Conservation (phyloP, 2,329 filamentous ascomycete genomes). For the Ceratocystis albifundus region DNA sequence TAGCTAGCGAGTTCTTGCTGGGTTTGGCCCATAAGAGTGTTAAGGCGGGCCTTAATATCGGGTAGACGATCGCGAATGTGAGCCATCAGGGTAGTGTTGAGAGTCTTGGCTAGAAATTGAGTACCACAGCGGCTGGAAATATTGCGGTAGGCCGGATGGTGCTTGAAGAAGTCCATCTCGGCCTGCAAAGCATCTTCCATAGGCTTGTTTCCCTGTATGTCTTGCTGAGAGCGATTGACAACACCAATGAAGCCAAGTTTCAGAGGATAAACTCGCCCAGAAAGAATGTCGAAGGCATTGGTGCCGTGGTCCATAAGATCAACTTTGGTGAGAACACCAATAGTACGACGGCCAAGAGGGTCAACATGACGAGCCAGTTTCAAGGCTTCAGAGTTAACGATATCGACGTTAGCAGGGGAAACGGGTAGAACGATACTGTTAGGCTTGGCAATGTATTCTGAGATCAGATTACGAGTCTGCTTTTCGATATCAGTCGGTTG, state of each 20-base stretch:
- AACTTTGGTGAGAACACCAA: constrained; percentile 92
- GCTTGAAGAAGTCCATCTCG: constrained; percentile 90
- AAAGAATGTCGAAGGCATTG: constrained; percentile 94
- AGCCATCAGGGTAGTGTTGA: constrained; percentile 89
- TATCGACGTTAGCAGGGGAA: constrained; percentile 92
- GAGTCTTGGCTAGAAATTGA: constrained; percentile 82
- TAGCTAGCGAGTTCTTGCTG: constrained; percentile 97
- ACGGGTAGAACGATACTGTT: constrained; percentile 97
- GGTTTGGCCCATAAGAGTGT: constrained; percentile 98
- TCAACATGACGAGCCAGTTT: constrained; percentile 97
- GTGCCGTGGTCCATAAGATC: constrained; percentile 99
- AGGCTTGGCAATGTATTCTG: constrained; percentile 96
- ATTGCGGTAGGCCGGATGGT: constrained; percentile 93
- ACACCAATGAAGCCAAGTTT: constrained; percentile 97
- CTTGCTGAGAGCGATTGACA: constrained; percentile 94
- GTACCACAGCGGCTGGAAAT: constrained; percentile 91
- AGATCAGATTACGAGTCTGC: constrained; percentile 89
- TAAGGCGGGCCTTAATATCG: constrained; percentile 94
- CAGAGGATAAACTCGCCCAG: constrained; percentile 86
- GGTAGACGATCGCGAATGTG: constrained; percentile 93
- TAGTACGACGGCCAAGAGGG: constrained; percentile 83
- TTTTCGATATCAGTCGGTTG: constrained; percentile 97
- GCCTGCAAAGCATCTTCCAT: constrained; percentile 81
- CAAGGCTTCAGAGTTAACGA: constrained; percentile 94
- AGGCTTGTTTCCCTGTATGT: constrained; percentile 93